Evolutionary conservation across 129 eudicot genomes (phyloP).

Genomic region (Solidago caesia): DNA sequence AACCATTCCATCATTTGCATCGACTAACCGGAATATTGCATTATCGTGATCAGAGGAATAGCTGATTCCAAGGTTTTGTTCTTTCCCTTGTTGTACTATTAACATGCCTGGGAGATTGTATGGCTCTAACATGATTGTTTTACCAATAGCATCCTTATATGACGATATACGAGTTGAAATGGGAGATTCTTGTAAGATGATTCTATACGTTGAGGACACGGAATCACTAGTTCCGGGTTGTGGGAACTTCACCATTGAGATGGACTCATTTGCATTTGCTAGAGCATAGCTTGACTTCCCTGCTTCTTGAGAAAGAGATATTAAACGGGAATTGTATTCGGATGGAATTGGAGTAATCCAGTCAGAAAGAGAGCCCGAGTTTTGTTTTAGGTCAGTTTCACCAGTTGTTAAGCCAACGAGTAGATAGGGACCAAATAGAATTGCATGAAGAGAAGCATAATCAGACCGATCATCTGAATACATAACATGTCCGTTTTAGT

Average conservation of each 20-base stretch:
- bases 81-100: conserved; percentile 47
- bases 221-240: conserved; percentile 59
- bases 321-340: conserved; percentile 57
- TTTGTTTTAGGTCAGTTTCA: conserved; percentile 54
- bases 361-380: conserved; percentile 39
- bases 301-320: conserved; percentile 61
- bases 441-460: conserved; percentile 66
- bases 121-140: conserved; percentile 66
- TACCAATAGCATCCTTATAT: conserved; percentile 34
- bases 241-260: conserved; percentile 47
- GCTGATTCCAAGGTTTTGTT: conserved; percentile 39
- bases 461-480: conserved; percentile 67
- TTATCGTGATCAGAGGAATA: conserved; percentile 15
- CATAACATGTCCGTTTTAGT: neutral
- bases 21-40: conserved; percentile 48
- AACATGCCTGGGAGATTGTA: conserved; percentile 76
- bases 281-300: conserved; percentile 37
- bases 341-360: conserved; percentile 71
- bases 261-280: conserved; percentile 26
- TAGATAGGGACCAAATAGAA: conserved; percentile 84
- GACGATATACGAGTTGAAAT: conserved; percentile 3
- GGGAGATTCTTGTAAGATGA: conserved; percentile 31
- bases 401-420: conserved; percentile 65
- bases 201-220: conserved; percentile 65
- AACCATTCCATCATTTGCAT: conserved; percentile 51